phyloP scores from a whole-genome alignment of 2,329 filamentous ascomycete species.

The Xylariomycetidae sp. region DNA sequence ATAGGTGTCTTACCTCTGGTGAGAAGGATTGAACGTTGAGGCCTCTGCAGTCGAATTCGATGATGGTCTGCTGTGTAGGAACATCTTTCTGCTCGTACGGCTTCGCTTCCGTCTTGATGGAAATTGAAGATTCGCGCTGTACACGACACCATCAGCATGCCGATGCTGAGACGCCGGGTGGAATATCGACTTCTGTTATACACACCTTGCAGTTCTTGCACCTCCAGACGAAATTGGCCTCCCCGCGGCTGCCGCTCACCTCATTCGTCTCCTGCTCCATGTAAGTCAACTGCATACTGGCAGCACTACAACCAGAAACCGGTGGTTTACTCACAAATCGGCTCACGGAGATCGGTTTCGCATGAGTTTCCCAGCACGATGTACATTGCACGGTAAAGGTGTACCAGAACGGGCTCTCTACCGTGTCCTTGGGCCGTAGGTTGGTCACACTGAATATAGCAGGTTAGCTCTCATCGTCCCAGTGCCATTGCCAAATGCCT shows the following conservation, averaged over 20 bases:
- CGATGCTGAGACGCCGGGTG: background rate
- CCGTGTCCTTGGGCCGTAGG: conserved; percentile 75
- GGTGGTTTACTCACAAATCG: conserved; percentile 65
- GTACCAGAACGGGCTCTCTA: conserved; percentile 85
- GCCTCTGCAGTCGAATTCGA: conserved; percentile 91
- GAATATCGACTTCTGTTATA: conserved; percentile 4
- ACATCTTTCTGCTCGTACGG: conserved; percentile 67
- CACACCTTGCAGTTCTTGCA: conserved; percentile 95
- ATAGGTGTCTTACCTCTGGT: conserved; percentile 58
- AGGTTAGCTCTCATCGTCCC: no score
- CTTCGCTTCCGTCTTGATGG: conserved; percentile 67
- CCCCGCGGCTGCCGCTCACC: conserved; percentile 85
- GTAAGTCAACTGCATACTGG: conserved; percentile 3
- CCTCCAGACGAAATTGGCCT: conserved; percentile 99
- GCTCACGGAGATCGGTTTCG: conserved; percentile 79
- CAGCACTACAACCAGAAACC: background rate
- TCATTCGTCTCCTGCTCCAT: conserved; percentile 71
- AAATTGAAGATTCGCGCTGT: conserved; percentile 78
- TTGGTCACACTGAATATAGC: conserved; percentile 67
- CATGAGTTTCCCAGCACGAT: conserved; percentile 87
- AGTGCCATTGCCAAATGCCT: no score
- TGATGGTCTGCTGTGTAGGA: conserved; percentile 68
- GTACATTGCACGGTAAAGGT: conserved; percentile 98
- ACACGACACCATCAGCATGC: conserved; percentile 2
- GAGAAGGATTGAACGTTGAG: conserved; percentile 89